Base-by-base conservation (phyloP, 306 rosid genomes). In the Pueraria montana region DNA sequence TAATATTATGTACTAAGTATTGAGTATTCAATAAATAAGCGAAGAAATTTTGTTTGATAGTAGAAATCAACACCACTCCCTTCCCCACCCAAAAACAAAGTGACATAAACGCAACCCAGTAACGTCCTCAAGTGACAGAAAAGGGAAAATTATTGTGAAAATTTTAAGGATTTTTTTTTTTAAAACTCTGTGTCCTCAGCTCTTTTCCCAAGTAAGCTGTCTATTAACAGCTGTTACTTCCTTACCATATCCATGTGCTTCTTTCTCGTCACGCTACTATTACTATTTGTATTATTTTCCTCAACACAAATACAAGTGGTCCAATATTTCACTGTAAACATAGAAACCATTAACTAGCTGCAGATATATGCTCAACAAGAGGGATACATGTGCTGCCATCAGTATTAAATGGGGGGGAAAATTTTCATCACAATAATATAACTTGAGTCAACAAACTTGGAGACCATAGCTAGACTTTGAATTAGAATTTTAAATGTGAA, bases 391-490 rank as follows among this genome's bases (percentile, higher is more conserved):
- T 80, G 85, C 69, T 46, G 50, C 84, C 68, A 17, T 59, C 17
- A n/a, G 9, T 77, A 76, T 67, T 81, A 72, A 32, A 81, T 59
- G 20, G 17, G 1, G 11, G 4, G 2, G 11, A 38, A 18, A 1
- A 24, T 1, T 5, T 42, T 18, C 38, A 17, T 72, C 21, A 11
- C 43, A 78, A 67, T 55, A 26, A 27, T 68, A 32, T 73, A 74
- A 70, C 34, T 38, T 46, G 0, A 71, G 88, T 81, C 85, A 84
- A 83, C 83, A 80, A 42, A 5, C 83, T 83, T 80, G 73, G 32
- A 73, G 74, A 80, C 82, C 86, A 86, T n/a, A 86, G 71, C 71
- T 64, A 32, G 86, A 68, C 87, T 59, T 88, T 88, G 84, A 74
- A 50, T 67, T 56, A 17, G 52, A 72, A 45, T 66, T 74, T 72